A percentile compares a stretch with the other conserved stretches of the same genome.
Conservation (phyloP, 345 rosid genomes). For the Corchorus olitorius region DNA sequence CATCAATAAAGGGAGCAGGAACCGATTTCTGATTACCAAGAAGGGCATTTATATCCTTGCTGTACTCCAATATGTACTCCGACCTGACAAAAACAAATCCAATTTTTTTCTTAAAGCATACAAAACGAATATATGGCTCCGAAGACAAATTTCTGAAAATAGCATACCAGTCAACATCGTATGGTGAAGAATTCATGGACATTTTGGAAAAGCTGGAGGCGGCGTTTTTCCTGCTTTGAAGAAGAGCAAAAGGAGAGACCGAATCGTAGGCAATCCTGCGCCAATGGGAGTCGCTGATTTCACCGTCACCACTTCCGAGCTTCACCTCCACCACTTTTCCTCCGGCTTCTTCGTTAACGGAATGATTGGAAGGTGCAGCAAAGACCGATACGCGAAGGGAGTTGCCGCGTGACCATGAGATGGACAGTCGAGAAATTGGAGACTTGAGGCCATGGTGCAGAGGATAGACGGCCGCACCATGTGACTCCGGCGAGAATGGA, state of each 20-base stretch:
- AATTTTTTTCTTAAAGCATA: background rate
- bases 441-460: conserved; percentile 65
- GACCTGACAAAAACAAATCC: conserved; percentile 50
- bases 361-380: conserved; percentile 29
- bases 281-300: conserved; percentile 65
- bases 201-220: conserved; percentile 54
- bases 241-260: conserved; percentile 83
- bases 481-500: conserved; percentile 33
- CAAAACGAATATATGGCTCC: background rate
- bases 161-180: conserved; percentile 69
- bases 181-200: conserved; percentile 53
- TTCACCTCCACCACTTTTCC: conserved; percentile 74
- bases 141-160: conserved; percentile 10
- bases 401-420: conserved; percentile 89
- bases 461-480: conserved; percentile 50
- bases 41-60: conserved; percentile 71
- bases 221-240: conserved; percentile 80
- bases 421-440: conserved; percentile 67
- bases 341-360: conserved; percentile 38
- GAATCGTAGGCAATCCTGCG: conserved; percentile 85
- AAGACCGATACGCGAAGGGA: conserved; percentile 71
- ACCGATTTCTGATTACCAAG: conserved; percentile 51
- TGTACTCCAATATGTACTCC: conserved; percentile 89
- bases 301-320: conserved; percentile 62
- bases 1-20: conserved; percentile 52